Evolutionary conservation across 2,329 filamentous ascomycete species (phyloP), one percentile per base, ranked within the genome.

Genomic region (Macrophomina tecta): DNA sequence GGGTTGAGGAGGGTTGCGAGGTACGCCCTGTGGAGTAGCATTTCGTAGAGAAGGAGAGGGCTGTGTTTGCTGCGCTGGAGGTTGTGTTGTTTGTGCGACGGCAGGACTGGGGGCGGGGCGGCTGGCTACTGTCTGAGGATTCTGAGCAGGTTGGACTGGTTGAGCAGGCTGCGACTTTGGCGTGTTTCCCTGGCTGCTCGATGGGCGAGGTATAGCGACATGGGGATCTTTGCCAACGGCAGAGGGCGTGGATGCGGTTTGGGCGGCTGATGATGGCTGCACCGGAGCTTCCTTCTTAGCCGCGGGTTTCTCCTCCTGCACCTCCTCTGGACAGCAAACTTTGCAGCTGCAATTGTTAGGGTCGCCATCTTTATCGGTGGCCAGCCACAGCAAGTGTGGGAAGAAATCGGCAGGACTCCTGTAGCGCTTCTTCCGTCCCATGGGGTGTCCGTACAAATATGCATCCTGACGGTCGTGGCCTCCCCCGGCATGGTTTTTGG

Each of bases 391-490:
- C 3, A 88, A 75, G 73, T 89, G 86, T 2, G 84, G 85, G 68
- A 87, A 86, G 77, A 88, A 88, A 69, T 88, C 86, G 62, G 81
- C 82, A 0, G 86, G 85, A 71, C 85, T 88, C 65, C 86, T 77
- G 72, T 83, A 89, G 58, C 85, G 81, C 75, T 87, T 87, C 73
- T 82, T 84, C 18, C 83, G 80, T 16, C 86, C 86, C 53, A 81
- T 77, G 2, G 86, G 86, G 72, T 88, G 85, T 23, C 86, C 86
- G 72, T 88, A 88, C 5, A 89, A 79, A 69, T 88, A 88, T 38
- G 85, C 85, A 72, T 89, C 86, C 70, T 86, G 84, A 65, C 86
- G 77, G 72, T 86, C 84, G 68, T 83, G 84, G 11, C 80, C 82
- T 40, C 82, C 84, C 42, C 79, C 81, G 6, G 80, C 82, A 72